Percentiles rank a stretch among this genome's conserved stretches.
These are phyloP conservation scores for Glycine latifolia DNA, from an alignment of 306 rosid species.

Conservation along the genomic window DNA sequence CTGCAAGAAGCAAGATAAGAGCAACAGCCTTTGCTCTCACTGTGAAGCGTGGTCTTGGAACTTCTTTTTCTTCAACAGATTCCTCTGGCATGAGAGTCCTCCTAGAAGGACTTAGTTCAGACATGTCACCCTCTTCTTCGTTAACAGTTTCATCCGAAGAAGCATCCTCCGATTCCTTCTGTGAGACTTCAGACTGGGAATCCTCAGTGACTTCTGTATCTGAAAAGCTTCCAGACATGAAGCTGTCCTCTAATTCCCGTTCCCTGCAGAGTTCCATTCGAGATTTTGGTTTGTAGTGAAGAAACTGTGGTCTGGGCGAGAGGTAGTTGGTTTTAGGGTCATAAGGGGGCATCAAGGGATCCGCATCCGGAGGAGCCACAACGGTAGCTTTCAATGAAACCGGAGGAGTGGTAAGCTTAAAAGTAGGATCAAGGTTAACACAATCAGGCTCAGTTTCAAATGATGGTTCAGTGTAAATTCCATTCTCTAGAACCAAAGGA, in stretches of 20 bases:
- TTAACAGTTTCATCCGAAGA: conserved; percentile 53
- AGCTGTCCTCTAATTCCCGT: conserved; percentile 60
- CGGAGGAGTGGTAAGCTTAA: conserved; percentile 65
- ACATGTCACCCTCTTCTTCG: conserved; percentile 47
- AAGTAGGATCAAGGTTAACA: conserved; percentile 75
- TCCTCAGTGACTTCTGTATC: conserved; percentile 71
- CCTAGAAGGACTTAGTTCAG: conserved; percentile 47
- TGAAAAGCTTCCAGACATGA: conserved; percentile 59
- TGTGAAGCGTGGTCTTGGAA: conserved; percentile 46
- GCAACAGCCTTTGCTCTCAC: conserved; percentile 53
- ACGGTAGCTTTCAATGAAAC: conserved; percentile 41
- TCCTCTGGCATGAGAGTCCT: conserved; percentile 37
- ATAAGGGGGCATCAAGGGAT: conserved; percentile 71
- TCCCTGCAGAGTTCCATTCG: conserved; percentile 55
- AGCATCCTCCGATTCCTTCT: conserved; percentile 63
- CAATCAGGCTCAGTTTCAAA: conserved; percentile 55
- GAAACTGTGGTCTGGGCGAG: conserved; percentile 90
- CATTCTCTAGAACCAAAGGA: conserved; percentile 32
- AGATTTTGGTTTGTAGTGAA: conserved; percentile 75
- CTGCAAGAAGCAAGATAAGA: conserved; percentile 58
- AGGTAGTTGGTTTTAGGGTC: conserved; percentile 85
- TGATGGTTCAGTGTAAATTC: conserved; percentile 21
- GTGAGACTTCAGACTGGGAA: conserved; percentile 58
- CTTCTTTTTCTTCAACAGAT: conserved; percentile 44
- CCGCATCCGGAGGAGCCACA: conserved; percentile 66